Evolutionary conservation across 495 filamentous ascomycete genomes (phyloP).

Genomic region (Echria macrotheca): DNA sequence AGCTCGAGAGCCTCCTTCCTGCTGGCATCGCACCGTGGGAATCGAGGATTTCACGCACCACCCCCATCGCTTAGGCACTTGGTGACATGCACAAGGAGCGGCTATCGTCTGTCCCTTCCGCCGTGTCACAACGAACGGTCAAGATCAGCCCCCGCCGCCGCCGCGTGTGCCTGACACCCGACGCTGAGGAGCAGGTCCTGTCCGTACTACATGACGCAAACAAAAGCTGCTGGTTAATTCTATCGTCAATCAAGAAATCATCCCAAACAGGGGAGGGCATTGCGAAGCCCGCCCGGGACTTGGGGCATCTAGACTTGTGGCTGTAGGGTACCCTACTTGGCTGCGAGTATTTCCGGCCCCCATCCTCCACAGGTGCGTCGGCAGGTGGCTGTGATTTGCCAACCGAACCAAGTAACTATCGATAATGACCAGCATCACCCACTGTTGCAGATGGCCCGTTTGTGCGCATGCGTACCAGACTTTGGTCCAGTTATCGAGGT

Average conservation of each 20-base stretch:
- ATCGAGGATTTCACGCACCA: too few relatives aligned
- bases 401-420: conserved; percentile 6
- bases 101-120: conserved; percentile 1
- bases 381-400: conserved; percentile 5
- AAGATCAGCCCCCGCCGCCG: too few relatives aligned
- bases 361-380: background rate
- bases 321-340: too few relatives aligned
- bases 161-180: too few relatives aligned
- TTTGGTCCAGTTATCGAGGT: conserved; percentile 5
- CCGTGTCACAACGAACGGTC: background rate
- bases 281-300: too few relatives aligned
- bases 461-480: conserved; percentile 9
- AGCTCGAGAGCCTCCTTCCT: too few relatives aligned
- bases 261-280: too few relatives aligned
- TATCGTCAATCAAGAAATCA: conserved; percentile 6
- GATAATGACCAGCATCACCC: conserved; percentile 9
- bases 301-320: background rate
- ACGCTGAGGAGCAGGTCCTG: too few relatives aligned
- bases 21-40: too few relatives aligned
- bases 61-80: conserved; percentile 4
- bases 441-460: conserved; percentile 10
- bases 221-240: too few relatives aligned
- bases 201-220: too few relatives aligned
- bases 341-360: conserved; percentile 6
- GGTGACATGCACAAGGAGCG: conserved; percentile 5